Evolutionary conservation across 2,329 filamentous ascomycete genomes (phyloP).

Genomic region (Phyllosticta citriasiana): DNA sequence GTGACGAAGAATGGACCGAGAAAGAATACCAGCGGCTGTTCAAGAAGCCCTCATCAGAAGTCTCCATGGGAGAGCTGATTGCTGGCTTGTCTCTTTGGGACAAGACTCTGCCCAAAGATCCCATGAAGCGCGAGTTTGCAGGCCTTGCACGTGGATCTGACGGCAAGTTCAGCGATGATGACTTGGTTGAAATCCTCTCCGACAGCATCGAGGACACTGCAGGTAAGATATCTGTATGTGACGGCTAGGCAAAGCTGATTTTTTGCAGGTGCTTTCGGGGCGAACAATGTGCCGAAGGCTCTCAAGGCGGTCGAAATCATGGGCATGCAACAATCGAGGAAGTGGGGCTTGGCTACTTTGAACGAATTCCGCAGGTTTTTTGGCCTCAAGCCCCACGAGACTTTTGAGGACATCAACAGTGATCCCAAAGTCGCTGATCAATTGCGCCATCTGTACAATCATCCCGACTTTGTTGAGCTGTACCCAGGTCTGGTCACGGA

Average conservation of each 20-base stretch:
- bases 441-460: conserved; percentile 51
- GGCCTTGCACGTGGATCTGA: conserved; percentile 53
- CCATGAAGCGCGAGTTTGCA: conserved; percentile 57
- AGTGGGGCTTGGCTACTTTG: conserved; percentile 67
- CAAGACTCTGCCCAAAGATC: conserved; percentile 49
- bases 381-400: conserved; percentile 63
- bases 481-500: conserved; percentile 68
- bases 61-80: conserved; percentile 51
- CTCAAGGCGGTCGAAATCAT: conserved; percentile 68
- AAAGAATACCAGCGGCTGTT: conserved; percentile 25
- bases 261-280: conserved; percentile 34
- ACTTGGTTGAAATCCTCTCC: conserved; percentile 59
- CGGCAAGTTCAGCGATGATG: conserved; percentile 63
- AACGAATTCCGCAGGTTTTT: conserved; percentile 81
- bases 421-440: conserved; percentile 58
- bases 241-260: neutral
- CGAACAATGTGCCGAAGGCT: conserved; percentile 60
- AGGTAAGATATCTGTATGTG: neutral
- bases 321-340: conserved; percentile 64
- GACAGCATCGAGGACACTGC: conserved; percentile 54
- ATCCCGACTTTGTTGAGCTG: conserved; percentile 69
- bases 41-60: conserved; percentile 41
- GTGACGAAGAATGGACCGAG: conserved; percentile 70
- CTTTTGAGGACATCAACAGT: conserved; percentile 74
- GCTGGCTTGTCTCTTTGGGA: conserved; percentile 54